Conservation (phyloP, 371 early-diverging fungal genomes). For the Choanephora cucurbitarum region DNA sequence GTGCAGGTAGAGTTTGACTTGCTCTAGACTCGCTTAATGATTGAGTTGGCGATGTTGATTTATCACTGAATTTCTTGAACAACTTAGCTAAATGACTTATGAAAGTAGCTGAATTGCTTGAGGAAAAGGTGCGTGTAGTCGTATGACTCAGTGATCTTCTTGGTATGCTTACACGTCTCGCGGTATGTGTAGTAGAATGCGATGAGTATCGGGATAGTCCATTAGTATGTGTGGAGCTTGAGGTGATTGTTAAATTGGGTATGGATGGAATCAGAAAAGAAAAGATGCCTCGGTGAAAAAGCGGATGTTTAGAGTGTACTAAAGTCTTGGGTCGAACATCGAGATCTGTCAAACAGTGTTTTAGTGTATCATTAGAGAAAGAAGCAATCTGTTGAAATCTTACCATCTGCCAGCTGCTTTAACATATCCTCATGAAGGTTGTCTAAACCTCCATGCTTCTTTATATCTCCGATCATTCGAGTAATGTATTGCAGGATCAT, state of each 20-base stretch:
- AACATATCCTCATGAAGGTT: constrained; percentile 27
- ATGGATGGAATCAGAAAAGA: constrained; percentile 23
- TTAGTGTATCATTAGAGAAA: constrained; percentile 7
- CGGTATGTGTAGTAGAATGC: constrained; percentile 8
- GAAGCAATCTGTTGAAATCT: neutral
- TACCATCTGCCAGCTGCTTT: constrained; percentile 33
- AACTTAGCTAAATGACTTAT: constrained; percentile 3
- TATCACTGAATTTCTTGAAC: constrained; percentile 5
- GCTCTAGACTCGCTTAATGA: neutral
- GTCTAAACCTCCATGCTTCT: constrained; percentile 25
- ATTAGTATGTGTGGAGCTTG: constrained; percentile 7
- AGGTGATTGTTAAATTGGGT: constrained; percentile 8
- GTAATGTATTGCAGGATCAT: constrained; percentile 32
- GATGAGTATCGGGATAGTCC: constrained; percentile 21
- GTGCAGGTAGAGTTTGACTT: constrained; percentile 8
- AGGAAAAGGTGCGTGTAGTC: neutral
- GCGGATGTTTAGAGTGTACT: constrained; percentile 21
- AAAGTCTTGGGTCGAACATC: constrained; percentile 19
- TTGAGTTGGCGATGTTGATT: neutral
- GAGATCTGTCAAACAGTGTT: constrained; percentile 19
- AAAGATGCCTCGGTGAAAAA: constrained; percentile 20
- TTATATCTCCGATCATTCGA: constrained; percentile 23
- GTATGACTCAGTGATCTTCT: neutral
- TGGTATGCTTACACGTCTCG: constrained; percentile 5
- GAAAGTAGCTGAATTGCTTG: neutral